These are phyloP conservation scores for Trichothecium roseum DNA, from an alignment of 2,329 filamentous ascomycete species.

Conservation along the genomic window DNA sequence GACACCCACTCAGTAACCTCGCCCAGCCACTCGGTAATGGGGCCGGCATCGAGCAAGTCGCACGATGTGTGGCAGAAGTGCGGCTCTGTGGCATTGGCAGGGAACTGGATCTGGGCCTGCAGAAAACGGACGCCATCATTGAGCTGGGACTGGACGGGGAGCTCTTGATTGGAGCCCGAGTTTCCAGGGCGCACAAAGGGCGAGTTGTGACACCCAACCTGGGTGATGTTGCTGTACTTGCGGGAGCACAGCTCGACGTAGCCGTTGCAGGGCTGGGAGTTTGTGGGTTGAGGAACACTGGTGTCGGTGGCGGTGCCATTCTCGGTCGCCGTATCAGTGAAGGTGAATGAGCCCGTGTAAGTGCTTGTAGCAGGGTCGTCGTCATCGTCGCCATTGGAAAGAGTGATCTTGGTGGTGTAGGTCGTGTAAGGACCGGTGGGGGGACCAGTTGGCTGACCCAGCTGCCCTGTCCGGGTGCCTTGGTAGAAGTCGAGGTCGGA, in stretches of 20 bases:
- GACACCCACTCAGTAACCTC: slow-evolving; percentile 64
- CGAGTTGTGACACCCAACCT: slow-evolving; percentile 71
- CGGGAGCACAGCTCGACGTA: slow-evolving; percentile 66
- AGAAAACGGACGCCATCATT: slow-evolving; percentile 64
- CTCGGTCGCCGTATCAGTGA: slow-evolving; percentile 31
- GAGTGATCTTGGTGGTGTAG: slow-evolving; percentile 30
- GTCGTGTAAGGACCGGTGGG: slow-evolving; percentile 35
- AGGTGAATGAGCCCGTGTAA: slow-evolving; percentile 17
- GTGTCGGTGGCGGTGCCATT: slow-evolving; percentile 1
- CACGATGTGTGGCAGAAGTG: slow-evolving; percentile 84
- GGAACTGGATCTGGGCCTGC: slow-evolving; percentile 54
- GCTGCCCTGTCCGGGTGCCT: slow-evolving; percentile 24
- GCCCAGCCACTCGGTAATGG: slow-evolving; percentile 62
- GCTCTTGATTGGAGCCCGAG: slow-evolving; percentile 64
- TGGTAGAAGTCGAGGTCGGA: slow-evolving; percentile 24
- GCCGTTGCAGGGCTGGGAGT: slow-evolving; percentile 73
- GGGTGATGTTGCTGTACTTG: slow-evolving; percentile 72
- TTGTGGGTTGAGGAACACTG: slow-evolving; percentile 37
- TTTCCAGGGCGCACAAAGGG: slow-evolving; percentile 64
- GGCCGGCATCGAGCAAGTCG: slow-evolving; percentile 70
- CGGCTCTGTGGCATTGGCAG: slow-evolving; percentile 34
- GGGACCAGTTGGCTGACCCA: slow-evolving; percentile 26
- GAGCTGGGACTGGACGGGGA: slow-evolving; percentile 59
- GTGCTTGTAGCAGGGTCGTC: slow-evolving; percentile 20
- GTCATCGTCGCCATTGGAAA: slow-evolving; percentile 19